Evolutionary conservation across 441 rosid genomes (phyloP), one percentile per base, ranked within the genome.

Genomic region (Populus hybrid): DNA sequence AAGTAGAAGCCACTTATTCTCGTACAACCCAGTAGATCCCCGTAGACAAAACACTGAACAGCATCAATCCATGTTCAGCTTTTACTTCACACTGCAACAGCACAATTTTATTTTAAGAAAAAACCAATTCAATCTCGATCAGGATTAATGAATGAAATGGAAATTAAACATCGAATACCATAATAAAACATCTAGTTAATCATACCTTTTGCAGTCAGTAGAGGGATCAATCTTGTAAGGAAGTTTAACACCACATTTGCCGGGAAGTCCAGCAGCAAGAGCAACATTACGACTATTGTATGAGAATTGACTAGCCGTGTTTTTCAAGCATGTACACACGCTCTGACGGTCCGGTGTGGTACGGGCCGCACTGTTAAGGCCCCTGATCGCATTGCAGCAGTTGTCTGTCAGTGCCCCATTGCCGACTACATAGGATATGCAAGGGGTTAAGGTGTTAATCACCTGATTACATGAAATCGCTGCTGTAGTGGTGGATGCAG

Each of bases 291-390:
- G 56, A 10, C 76, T 67, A 18, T 84, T 16, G 81, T 40, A 82
- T 16, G 84, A 28, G 63, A 82, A 20, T 24, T 83, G 77, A n/a
- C 36, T 61, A 1, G 79, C 29, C 6, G 86, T 82, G 6, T 56
- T 45, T 76, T 86, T 88, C 79, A 88, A 68, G 82, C 93, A 88
- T 10, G 64, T 85, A 69, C 93, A 90, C 0, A 85, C 81, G 0
- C 71, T 45, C 38, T 78, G 90, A 56, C 89, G 91, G 78, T 87
- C 89, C 6, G 64, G 33, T n/a, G n/a, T n/a, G n/a, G n/a, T n/a
- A n/a, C n/a, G n/a, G n/a, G n/a, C n/a, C n/a, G n/a, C n/a, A n/a
- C n/a, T n/a, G n/a, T n/a, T n/a, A n/a, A n/a, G n/a, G n/a, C n/a
- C n/a, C n/a, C n/a, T n/a, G n/a, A n/a, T n/a, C n/a, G n/a, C n/a